Conservation (phyloP, 129 eudicot genomes). For the Pulicaria dysenterica region DNA sequence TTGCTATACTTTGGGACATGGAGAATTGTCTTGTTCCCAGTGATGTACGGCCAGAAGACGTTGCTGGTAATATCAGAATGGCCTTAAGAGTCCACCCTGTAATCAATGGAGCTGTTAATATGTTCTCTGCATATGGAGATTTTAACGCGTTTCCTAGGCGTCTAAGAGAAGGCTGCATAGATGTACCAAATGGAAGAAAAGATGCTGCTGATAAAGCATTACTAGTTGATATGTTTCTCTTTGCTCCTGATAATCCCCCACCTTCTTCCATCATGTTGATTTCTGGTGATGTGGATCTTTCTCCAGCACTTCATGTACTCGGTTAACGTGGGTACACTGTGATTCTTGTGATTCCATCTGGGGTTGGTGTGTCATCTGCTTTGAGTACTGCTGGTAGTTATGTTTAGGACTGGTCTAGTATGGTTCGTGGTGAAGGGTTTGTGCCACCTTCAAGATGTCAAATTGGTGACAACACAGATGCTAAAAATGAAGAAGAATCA, state of each 20-base stretch:
- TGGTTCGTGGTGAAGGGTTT: slow-evolving; percentile 88
- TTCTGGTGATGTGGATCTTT: slow-evolving; percentile 93
- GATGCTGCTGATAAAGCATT: slow-evolving; percentile 99
- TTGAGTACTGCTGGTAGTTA: slow-evolving; percentile 83
- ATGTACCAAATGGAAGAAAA: slow-evolving; percentile 96
- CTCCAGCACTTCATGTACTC: slow-evolving; percentile 90
- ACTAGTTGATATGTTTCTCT: slow-evolving; percentile 91
- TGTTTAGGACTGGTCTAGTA: slow-evolving; percentile 89
- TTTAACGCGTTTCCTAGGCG: slow-evolving; percentile 84
- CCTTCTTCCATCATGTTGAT: slow-evolving; percentile 91
- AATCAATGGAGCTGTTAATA: slow-evolving; percentile 70
- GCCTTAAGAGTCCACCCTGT: slow-evolving; percentile 83
- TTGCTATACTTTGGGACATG: slow-evolving; percentile 94
- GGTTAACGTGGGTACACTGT: slow-evolving; percentile 95
- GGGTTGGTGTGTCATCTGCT: slow-evolving; percentile 78
- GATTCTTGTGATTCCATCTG: slow-evolving; percentile 79
- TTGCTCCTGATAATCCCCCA: slow-evolving; percentile 92
- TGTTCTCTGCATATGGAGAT: slow-evolving; percentile 94
- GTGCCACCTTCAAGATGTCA: slow-evolving; percentile 50
- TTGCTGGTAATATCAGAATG: slow-evolving; percentile 85
- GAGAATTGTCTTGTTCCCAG: slow-evolving; percentile 94
- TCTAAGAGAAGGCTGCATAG: slow-evolving; percentile 88
- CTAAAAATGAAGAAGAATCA: slow-evolving; percentile 73
- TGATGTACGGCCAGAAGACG: slow-evolving; percentile 90
- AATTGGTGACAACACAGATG: slow-evolving; percentile 38